phyloP scores from a whole-genome alignment of 352 stramenopile species.

The Pythium graminicola region DNA sequence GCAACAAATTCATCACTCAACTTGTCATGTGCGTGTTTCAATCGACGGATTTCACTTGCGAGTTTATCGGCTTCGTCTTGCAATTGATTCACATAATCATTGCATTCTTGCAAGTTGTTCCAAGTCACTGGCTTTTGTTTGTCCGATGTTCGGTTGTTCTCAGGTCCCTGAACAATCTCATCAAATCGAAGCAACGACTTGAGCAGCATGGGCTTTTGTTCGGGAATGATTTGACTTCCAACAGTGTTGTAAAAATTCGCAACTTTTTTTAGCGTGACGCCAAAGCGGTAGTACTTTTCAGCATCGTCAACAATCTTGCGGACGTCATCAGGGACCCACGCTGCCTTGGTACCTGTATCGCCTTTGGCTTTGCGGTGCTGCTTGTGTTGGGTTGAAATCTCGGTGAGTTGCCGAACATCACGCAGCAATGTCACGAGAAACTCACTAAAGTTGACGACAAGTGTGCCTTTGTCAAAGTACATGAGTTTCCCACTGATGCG shows the following conservation, averaged over 20 bases:
- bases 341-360: conserved; percentile 12
- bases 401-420: conserved; percentile 88
- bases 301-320: conserved; percentile 74
- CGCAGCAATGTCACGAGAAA: conserved; percentile 89
- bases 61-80: conserved; percentile 87
- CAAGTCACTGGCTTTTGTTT: conserved; percentile 82
- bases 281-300: conserved; percentile 93
- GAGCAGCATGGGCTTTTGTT: conserved; percentile 93
- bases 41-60: conserved; percentile 83
- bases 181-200: conserved; percentile 91
- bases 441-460: conserved; percentile 93
- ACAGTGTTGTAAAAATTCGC: conserved; percentile 97
- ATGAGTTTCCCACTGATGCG: conserved; percentile 84
- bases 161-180: conserved; percentile 60
- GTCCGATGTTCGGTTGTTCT: conserved; percentile 26
- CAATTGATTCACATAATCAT: conserved; percentile 90
- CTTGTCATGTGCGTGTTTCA: conserved; percentile 86
- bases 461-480: conserved; percentile 85
- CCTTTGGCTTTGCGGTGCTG: conserved; percentile 12
- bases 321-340: conserved; percentile 65
- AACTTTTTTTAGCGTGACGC: conserved; percentile 93
- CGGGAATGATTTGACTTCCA: conserved; percentile 90
- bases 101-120: conserved; percentile 88
- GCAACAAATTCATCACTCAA: conserved; percentile 68
- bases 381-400: conserved; percentile 64